A percentile compares a stretch with the other conserved stretches of the same genome.
Conservation (phyloP, 305 asterid species). For the Plantago lanceolata region DNA sequence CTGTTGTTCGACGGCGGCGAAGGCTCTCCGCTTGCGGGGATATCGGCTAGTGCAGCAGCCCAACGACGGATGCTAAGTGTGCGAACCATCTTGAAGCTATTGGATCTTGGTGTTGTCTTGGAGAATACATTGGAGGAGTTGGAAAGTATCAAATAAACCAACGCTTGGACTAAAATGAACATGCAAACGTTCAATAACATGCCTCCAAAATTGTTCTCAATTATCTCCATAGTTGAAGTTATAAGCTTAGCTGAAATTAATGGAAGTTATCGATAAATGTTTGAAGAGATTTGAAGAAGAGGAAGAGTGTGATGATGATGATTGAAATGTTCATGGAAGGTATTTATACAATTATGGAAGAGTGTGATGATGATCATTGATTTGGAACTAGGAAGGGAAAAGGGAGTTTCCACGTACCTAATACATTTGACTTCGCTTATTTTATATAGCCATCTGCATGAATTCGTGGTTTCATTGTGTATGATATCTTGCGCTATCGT, state of each 20-base stretch:
- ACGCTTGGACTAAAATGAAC: slow-evolving; percentile 58
- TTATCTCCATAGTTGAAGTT: slow-evolving; percentile 25
- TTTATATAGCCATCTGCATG: too few relatives aligned
- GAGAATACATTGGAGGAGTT: slow-evolving; percentile 63
- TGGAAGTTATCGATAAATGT: neutral
- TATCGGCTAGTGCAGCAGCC: slow-evolving; percentile 55
- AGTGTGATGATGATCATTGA: too few relatives aligned
- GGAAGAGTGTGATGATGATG: neutral
- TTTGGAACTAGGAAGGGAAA: too few relatives aligned
- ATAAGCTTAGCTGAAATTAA: slow-evolving; percentile 5
- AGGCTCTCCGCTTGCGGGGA: slow-evolving; percentile 53
- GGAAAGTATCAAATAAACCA: slow-evolving; percentile 56
- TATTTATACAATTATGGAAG: too few relatives aligned
- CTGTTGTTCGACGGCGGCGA: slow-evolving; percentile 35
- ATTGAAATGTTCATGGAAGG: too few relatives aligned
- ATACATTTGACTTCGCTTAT: too few relatives aligned
- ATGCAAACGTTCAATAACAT: slow-evolving; percentile 51
- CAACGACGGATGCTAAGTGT: slow-evolving; percentile 67
- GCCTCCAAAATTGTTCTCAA: slow-evolving; percentile 26
- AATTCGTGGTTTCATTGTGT: too few relatives aligned
- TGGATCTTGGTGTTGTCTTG: slow-evolving; percentile 40
- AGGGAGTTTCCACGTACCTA: too few relatives aligned
- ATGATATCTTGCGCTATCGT: too few relatives aligned
- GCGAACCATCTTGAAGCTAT: slow-evolving; percentile 58
- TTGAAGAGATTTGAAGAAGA: neutral